Evolutionary conservation across 768 basidiomycete species (phyloP).

Genomic region (Podaxis sp.): DNA sequence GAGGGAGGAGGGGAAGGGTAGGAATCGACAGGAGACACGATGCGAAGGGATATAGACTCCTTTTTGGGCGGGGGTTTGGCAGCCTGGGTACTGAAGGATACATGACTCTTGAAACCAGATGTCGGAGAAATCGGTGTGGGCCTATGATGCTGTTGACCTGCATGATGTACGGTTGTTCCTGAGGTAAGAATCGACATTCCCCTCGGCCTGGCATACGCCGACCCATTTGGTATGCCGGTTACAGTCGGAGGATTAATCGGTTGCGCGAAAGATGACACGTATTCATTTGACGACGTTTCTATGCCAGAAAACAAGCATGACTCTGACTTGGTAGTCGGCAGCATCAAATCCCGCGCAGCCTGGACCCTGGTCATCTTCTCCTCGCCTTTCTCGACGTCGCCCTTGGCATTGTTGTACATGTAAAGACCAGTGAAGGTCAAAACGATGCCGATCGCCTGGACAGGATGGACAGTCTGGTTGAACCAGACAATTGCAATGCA

Average conservation of each 20-base stretch:
- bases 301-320: slow-evolving; percentile 42
- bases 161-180: slow-evolving; percentile 4
- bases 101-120: neutral
- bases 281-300: slow-evolving; percentile 30
- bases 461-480: slow-evolving; percentile 73
- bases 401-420: slow-evolving; percentile 94
- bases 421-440: slow-evolving; percentile 89
- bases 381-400: slow-evolving; percentile 91
- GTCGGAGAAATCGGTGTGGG: slow-evolving; percentile 4
- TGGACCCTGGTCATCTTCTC: slow-evolving; percentile 78
- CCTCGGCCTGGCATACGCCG: slow-evolving; percentile 34
- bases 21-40: slow-evolving; percentile 29
- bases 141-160: slow-evolving; percentile 10
- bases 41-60: slow-evolving; percentile 11
- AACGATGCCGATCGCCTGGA: slow-evolving; percentile 87
- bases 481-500: slow-evolving; percentile 98
- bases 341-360: slow-evolving; percentile 59
- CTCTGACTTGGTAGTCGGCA: slow-evolving; percentile 68
- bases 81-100: neutral
- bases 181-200: slow-evolving; percentile 22
- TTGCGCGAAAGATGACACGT: neutral
- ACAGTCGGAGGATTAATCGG: neutral
- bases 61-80: slow-evolving; percentile 1
- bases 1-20: slow-evolving; percentile 50
- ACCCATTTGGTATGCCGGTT: slow-evolving; percentile 5